Conservation (phyloP, 169 alveolate genomes). For the Plasmodium berghei region DNA sequence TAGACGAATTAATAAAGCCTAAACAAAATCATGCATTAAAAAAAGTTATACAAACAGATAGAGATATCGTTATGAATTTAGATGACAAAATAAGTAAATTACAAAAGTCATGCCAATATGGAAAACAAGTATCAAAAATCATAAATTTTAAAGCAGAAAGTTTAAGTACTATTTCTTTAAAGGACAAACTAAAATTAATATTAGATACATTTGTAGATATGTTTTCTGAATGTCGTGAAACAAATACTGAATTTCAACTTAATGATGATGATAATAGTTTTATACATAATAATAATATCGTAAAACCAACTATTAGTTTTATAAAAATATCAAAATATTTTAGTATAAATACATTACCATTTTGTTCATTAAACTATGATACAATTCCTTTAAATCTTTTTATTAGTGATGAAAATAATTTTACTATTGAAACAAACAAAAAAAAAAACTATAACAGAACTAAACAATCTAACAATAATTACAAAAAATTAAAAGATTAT, state of each 20-base stretch:
- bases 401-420: slow-evolving; percentile 1
- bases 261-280: neutral
- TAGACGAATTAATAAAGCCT: slow-evolving; percentile 42
- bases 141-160: slow-evolving; percentile 69
- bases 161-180: slow-evolving; percentile 36
- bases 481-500: slow-evolving; percentile 51
- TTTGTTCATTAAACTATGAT: slow-evolving; percentile 36
- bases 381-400: slow-evolving; percentile 50
- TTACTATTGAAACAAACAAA: slow-evolving; percentile 30
- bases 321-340: slow-evolving; percentile 35
- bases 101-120: slow-evolving; percentile 65
- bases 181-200: slow-evolving; percentile 28
- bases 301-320: slow-evolving; percentile 8
- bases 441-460: slow-evolving; percentile 15
- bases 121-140: slow-evolving; percentile 45
- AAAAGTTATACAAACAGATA: slow-evolving; percentile 38
- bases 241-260: neutral
- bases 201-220: slow-evolving; percentile 16
- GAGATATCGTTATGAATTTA: slow-evolving; percentile 16
- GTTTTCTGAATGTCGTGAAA: neutral
- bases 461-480: slow-evolving; percentile 9
- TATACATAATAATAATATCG: neutral
- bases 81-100: slow-evolving; percentile 44
- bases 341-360: slow-evolving; percentile 17
- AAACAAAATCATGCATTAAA: slow-evolving; percentile 54